Base-by-base conservation (phyloP, 805 yeast genomes). In the Saccharomyces paradoxus region DNA sequence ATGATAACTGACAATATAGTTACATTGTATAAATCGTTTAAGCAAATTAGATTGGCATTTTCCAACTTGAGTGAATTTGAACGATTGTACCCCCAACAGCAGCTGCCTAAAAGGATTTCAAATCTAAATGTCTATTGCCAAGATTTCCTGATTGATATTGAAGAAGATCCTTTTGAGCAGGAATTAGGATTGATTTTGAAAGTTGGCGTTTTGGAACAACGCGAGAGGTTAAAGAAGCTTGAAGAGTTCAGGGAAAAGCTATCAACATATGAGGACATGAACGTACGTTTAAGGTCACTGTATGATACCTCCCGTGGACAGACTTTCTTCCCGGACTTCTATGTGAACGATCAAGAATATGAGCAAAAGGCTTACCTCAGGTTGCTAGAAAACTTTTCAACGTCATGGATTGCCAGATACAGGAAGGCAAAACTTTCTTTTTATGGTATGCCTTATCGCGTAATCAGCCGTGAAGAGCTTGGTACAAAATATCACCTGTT, bases 161-260 rank as follows among this genome's bases (percentile, higher is more conserved):
- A 82, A 53, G 84, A 81, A 64, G 88, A 84, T 63, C 81, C 84
- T 1, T 83, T 84, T 64, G 89, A 84, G 64, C 74, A 76, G 29
- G 83, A 83, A 62, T 65, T 84, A n/a, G 76, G 79, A 2, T 71
- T 79, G 62, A 81, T 81, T 32, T 80, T 69, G 55, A 83, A 82
- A 59, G 71, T 82, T 12, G 89, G 89, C 0, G 54, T 73, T 3
- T 64, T 81, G 9, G 89, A 83, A 57, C 88, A 84, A 56, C 71
- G 73, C 50, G 75, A 72, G 49, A 68, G 89, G 54, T 44, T 79
- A 30, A 67, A 74, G 60, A 71, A 81, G 70, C 30, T 61, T 12
- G 56, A 62, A 13, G 60, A 62, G 14, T 63, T 73, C 41, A 66
- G 64, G 29, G 58, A 63, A 41, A 60, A 62, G 41, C 51, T 22